Evolutionary conservation across 2,329 filamentous ascomycete species (phyloP), one percentile per base, ranked within the genome.

Genomic region (Alternaria burnsii): DNA sequence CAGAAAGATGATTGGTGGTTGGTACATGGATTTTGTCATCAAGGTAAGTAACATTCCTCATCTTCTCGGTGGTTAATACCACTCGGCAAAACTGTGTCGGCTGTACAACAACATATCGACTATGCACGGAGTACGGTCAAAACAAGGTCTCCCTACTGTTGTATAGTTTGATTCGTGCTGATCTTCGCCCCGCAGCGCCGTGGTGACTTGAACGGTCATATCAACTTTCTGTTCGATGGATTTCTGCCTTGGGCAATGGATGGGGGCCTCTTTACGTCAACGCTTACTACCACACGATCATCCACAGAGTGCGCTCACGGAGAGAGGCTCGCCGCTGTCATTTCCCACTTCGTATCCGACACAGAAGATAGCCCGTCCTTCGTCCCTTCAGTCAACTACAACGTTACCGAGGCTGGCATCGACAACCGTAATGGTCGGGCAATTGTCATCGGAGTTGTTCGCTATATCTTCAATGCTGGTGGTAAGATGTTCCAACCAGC

Each of bases 181-280:
- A 60, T 22, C 10, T 16, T 40, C 5, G 26, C n/a, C n/a, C 12
- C 16, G 41, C 16, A 62, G 51, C 20, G 36, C 4, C 59, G 46
- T n/a, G 50, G 55, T 26, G 55, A 60, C n/a, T 38, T 61, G 32
- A 55, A 28, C 16, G 55, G 60, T 12, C 60, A 63, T 42, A 40
- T 59, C 18, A 22, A 56, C 42, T 81, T 84, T 58, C 70, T 84
- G 3, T 62, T 76, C 4, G 55, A 75, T 14, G 76, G 77, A 0
- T 80, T 84, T 50, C 71, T 85, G 4, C 82, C 81, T 2, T 85
- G 83, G 82, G 81, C 77, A 2, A 81, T 78, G 5, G 77, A 80
- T 62, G 83, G 83, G 4, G 73, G 70, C 12, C 70, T 82, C 0
- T 84, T 82, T 68, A 82, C 79, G 1, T 71, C 77, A 0, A 77